These are phyloP conservation scores for Silene coronaria DNA, from an alignment of 179 eudicot species.

Conservation along the genomic window DNA sequence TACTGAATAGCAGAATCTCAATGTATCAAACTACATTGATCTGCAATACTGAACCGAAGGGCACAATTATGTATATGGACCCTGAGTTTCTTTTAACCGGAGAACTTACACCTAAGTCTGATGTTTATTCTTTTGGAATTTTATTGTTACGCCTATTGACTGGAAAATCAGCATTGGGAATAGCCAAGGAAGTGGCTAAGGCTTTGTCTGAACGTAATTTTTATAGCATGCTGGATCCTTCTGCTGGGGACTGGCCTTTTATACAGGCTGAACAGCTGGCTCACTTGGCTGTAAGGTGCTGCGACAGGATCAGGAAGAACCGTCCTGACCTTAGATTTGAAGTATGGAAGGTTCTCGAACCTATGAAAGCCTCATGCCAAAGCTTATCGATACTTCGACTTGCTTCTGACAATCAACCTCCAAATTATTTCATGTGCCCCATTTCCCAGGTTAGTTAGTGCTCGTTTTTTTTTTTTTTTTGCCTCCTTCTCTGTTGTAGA, in stretches of 20 bases:
- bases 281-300: conserved; percentile 57
- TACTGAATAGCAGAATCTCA: conserved; percentile 22
- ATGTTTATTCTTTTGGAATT: conserved; percentile 70
- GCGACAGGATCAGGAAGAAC: conserved; percentile 36
- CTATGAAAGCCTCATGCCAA: conserved; percentile 25
- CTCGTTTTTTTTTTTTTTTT: neutral
- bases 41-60: conserved; percentile 51
- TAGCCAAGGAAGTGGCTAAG: conserved; percentile 46
- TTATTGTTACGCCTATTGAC: conserved; percentile 55
- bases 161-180: conserved; percentile 54
- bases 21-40: conserved; percentile 21
- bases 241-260: conserved; percentile 93
- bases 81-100: conserved; percentile 56
- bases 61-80: conserved; percentile 56
- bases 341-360: conserved; percentile 56
- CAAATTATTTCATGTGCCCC: conserved; percentile 39
- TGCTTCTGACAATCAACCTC: conserved; percentile 39
- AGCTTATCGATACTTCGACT: conserved; percentile 27
- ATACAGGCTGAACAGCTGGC: conserved; percentile 76
- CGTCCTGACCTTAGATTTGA: conserved; percentile 65
- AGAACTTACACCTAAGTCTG: conserved; percentile 58
- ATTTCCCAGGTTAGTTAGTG: conserved; percentile 30
- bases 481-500: neutral
- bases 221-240: conserved; percentile 45
- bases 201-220: conserved; percentile 54